Conservation (phyloP, 106 monocot species). For the Allium cepa region DNA sequence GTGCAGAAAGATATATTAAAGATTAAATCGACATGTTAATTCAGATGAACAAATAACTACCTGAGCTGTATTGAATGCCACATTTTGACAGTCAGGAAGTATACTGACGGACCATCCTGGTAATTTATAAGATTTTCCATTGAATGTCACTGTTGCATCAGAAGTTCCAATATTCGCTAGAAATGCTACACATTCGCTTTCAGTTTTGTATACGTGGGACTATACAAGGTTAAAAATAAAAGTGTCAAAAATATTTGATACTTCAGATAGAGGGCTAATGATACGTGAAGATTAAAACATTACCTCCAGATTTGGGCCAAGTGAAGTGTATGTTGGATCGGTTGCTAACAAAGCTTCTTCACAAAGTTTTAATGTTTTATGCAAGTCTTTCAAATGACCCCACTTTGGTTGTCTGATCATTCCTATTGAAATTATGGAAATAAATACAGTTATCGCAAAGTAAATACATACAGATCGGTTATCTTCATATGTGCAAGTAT, state of each 20-base stretch:
- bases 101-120: conserved; percentile 99
- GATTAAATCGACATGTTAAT: not conserved
- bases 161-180: conserved; percentile 79
- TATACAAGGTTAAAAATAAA: conserved; percentile 5
- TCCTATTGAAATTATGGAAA: not conserved
- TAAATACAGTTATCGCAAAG: no score
- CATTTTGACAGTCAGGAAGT: conserved; percentile 91
- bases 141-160: conserved; percentile 79
- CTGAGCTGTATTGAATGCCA: conserved; percentile 89
- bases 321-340: conserved; percentile 61
- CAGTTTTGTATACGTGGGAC: conserved; percentile 80
- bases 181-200: conserved; percentile 73
- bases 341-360: conserved; percentile 62
- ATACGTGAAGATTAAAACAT: not conserved
- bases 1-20: not conserved
- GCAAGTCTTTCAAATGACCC: conserved; percentile 88
- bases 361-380: conserved; percentile 82
- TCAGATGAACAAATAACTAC: conserved; percentile 15
- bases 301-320: conserved; percentile 82
- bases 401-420: conserved; percentile 88
- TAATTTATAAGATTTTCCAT: conserved; percentile 71
- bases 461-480: not conserved
- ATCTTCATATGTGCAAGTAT: not conserved
- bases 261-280: not conserved
- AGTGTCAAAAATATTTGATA: not conserved